Percentiles rank a stretch among this genome's conserved stretches.
phyloP scores from a whole-genome alignment of 2,329 filamentous ascomycete genomes.

The Scedosporium dehoogii region DNA sequence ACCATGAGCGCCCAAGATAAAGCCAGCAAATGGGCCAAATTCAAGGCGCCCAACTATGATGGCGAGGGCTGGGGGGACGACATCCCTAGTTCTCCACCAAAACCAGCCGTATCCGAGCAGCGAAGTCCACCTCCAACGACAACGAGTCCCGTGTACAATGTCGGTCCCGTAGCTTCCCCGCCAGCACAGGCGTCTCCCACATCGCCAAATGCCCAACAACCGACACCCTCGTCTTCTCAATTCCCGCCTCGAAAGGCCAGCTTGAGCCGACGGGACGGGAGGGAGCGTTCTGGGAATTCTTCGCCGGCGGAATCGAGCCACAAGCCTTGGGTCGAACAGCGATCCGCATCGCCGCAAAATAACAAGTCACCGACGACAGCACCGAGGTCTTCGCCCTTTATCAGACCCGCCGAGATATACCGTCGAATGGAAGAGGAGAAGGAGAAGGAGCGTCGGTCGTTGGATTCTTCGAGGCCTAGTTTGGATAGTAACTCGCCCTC shows the following conservation, averaged over 20 bases:
- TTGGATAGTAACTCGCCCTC: conserved; percentile 34
- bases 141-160: not conserved
- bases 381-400: conserved; percentile 49
- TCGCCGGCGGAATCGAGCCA: conserved; percentile 16
- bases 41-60: conserved; percentile 77
- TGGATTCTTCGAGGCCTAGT: conserved; percentile 48
- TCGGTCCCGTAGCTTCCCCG: not conserved
- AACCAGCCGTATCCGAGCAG: not conserved
- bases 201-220: conserved; percentile 10
- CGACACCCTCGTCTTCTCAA: conserved; percentile 22
- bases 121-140: not conserved
- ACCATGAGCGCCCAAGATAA: conserved; percentile 82
- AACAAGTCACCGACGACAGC: conserved; percentile 16
- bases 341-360: conserved; percentile 28
- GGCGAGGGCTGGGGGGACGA: conserved; percentile 87
- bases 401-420: conserved; percentile 70
- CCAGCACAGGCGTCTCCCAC: not conserved
- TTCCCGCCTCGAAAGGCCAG: conserved; percentile 56
- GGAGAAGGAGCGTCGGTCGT: conserved; percentile 42
- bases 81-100: not conserved
- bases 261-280: conserved; percentile 33
- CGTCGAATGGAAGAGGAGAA: conserved; percentile 59
- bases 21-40: conserved; percentile 92
- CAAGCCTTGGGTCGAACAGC: conserved; percentile 23
- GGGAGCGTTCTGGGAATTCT: conserved; percentile 11